phyloP scores from a whole-genome alignment of 257 asterid genomes.

The Solanum bulbocastanum region DNA sequence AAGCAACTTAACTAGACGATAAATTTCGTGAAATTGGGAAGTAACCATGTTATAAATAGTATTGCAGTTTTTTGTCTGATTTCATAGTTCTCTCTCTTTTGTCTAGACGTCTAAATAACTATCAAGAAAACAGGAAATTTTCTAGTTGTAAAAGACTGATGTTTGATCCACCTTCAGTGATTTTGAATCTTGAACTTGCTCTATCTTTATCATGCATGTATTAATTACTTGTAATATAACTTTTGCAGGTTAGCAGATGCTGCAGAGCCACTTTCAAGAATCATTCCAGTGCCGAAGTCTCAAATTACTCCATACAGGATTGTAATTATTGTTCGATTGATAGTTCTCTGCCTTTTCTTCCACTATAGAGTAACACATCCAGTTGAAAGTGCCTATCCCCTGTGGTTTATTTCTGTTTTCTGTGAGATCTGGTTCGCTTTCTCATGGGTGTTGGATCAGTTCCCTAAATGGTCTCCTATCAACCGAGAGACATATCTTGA shows the following conservation, averaged over 20 bases:
- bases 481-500: slow-evolving; percentile 71
- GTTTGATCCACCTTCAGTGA: neutral
- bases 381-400: slow-evolving; percentile 75
- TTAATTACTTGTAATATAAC: neutral
- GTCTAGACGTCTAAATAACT: neutral
- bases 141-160: neutral
- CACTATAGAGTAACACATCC: slow-evolving; percentile 91
- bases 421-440: slow-evolving; percentile 98
- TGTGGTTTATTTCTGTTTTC: slow-evolving; percentile 91
- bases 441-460: slow-evolving; percentile 96
- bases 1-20: neutral
- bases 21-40: neutral
- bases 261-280: slow-evolving; percentile 59
- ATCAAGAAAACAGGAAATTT: neutral
- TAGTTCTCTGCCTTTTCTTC: slow-evolving; percentile 68
- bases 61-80: neutral
- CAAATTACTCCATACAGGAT: slow-evolving; percentile 66
- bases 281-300: slow-evolving; percentile 63
- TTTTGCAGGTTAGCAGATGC: slow-evolving; percentile 65
- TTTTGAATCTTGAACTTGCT: neutral
- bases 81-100: neutral
- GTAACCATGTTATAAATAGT: neutral
- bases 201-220: neutral
- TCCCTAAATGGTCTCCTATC: slow-evolving; percentile 91
- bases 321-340: slow-evolving; percentile 66